phyloP scores from a whole-genome alignment of 148 eudicot genomes.

The Spergularia marina region DNA sequence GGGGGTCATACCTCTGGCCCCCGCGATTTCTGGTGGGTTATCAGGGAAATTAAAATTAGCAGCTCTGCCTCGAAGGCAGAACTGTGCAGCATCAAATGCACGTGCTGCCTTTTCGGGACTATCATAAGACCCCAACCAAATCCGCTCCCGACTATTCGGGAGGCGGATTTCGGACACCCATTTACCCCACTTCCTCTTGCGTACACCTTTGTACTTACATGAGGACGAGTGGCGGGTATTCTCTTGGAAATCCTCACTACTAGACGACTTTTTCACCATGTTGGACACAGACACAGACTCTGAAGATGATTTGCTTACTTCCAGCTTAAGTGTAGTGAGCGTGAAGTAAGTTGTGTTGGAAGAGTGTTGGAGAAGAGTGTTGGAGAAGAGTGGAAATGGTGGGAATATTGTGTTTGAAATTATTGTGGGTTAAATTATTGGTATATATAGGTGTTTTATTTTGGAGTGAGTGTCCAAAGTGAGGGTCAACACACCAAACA shows the following conservation, averaged over 20 bases:
- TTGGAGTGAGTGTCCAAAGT: background rate
- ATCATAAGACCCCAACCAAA: slow-evolving; percentile 81
- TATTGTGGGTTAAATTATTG: background rate
- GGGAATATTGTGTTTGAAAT: background rate
- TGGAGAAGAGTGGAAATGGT: slow-evolving; percentile 7
- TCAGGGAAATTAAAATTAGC: slow-evolving; percentile 85
- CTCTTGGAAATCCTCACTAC: background rate
- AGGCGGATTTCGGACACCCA: slow-evolving; percentile 84
- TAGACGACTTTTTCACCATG: background rate
- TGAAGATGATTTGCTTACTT: no score
- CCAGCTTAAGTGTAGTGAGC: no score
- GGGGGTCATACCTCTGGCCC: slow-evolving; percentile 43
- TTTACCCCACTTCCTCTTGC: slow-evolving; percentile 93
- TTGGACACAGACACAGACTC: no score
- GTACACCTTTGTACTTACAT: slow-evolving; percentile 66
- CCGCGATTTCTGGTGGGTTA: slow-evolving; percentile 49
- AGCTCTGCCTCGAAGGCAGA: slow-evolving; percentile 65
- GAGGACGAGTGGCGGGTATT: background rate
- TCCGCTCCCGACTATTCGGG: slow-evolving; percentile 77
- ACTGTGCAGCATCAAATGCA: slow-evolving; percentile 87
- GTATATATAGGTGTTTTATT: slow-evolving; percentile 10
- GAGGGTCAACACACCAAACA: slow-evolving; percentile 23
- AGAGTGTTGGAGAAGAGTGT: slow-evolving; percentile 10
- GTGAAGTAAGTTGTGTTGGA: background rate
- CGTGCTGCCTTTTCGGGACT: slow-evolving; percentile 72